Base-by-base conservation (phyloP, 2,329 filamentous ascomycete genomes). In the Anthostomella pinea region DNA sequence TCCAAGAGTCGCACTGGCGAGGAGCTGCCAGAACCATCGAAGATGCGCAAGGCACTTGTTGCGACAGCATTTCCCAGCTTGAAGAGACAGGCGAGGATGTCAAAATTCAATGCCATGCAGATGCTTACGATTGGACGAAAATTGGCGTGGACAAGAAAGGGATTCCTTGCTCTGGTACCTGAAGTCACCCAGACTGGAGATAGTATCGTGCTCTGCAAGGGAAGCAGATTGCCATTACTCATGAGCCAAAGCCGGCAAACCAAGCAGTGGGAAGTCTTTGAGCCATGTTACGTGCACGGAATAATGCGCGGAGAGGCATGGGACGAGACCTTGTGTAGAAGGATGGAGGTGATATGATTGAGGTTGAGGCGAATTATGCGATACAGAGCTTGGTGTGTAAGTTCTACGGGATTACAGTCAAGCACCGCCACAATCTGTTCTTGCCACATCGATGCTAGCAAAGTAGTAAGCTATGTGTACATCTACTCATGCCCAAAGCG, bases 261-360 rank as follows among this genome's bases (percentile, higher is more conserved):
- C 6, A 25, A 30, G 11, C 26, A 30, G 20, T 22, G 26, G 34
- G 20, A 30, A 11, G 8, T 23, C 3, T 15, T 36, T 19, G 26
- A 18, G 18, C 6, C 10, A 11, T 36, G 34, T 24, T 36, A 36
- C 30, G 34, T 36, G 6, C 34, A 36, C 18, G 34, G 34, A 8
- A 36, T 36, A 10, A 30, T 24, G 34, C 8, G 21, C 5, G 34
- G 34, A 14, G 34, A 36, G 19, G 25, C 16, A 6, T 36, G 34
- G 34, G 19, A 36, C 24, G 26, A 3, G n/a, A 15, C 19, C 8
- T 17, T 4, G 3, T 37, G 34, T 18, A 7, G 8, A 16, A 27
- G 24, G 18, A 30, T 37, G 19, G 25, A 37, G 13, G 4, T 37
- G 5, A 21, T 37, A 7, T 37, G 16, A n/a, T n/a, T n/a, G n/a